These are phyloP conservation scores for Vachellia pachyceras DNA, from an alignment of 306 rosid species.

Conservation along the genomic window DNA sequence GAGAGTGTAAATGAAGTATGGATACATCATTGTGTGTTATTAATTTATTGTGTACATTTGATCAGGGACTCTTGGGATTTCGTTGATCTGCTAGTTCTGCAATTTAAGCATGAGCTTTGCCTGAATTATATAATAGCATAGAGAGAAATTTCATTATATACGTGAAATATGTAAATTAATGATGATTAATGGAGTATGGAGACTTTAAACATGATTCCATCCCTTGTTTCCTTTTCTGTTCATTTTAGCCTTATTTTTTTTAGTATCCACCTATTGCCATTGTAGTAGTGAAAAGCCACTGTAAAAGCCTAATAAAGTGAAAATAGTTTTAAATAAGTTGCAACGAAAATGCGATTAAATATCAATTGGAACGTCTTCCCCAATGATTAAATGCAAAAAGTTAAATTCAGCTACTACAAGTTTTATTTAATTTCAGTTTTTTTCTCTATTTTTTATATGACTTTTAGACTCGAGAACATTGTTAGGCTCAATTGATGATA, in stretches of 20 bases:
- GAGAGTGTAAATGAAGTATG: conserved; percentile 61
- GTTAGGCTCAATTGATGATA: no score
- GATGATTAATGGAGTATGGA: neutral
- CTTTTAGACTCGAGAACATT: no score
- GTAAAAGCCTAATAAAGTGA: neutral
- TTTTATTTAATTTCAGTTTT: no score
- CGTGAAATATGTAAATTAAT: neutral
- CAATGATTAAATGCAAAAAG: no score
- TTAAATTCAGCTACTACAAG: no score
- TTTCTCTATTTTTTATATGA: no score
- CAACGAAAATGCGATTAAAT: neutral
- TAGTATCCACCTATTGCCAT: neutral
- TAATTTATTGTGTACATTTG: conserved; percentile 43
- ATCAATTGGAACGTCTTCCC: neutral
- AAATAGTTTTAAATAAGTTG: neutral
- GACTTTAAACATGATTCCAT: neutral
- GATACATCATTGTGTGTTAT: conserved; percentile 41
- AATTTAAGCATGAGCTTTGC: neutral
- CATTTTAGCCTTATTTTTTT: neutral
- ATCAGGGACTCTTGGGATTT: conserved; percentile 32
- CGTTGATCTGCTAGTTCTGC: conserved; percentile 40
- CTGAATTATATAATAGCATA: neutral
- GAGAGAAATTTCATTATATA: neutral
- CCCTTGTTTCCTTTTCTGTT: neutral
- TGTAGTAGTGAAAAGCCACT: neutral